Evolutionary conservation across 2,329 filamentous ascomycete genomes (phyloP).

Genomic region (Monilinia aucupariae): DNA sequence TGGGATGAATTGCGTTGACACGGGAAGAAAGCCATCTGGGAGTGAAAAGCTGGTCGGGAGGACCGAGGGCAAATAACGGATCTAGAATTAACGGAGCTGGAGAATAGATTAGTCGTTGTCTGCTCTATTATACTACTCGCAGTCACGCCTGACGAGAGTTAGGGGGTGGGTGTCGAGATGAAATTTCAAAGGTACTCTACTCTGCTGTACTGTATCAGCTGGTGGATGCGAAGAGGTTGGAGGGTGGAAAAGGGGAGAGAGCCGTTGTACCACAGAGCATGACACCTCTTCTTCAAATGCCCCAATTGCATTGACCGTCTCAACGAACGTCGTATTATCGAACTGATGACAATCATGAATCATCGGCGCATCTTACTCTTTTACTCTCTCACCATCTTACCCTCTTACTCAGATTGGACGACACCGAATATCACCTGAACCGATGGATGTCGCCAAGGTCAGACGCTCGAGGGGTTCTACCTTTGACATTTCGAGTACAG

Average conservation of each 20-base stretch:
- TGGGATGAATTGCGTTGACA: slow-evolving; percentile 1
- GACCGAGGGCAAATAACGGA: neutral
- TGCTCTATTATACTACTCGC: no score
- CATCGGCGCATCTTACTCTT: neutral
- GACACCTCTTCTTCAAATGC: no score
- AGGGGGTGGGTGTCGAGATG: no score
- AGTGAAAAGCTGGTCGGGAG: no score
- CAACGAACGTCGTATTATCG: neutral
- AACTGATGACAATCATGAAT: neutral
- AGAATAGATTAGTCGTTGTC: no score
- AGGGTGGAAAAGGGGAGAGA: no score
- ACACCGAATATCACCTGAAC: neutral
- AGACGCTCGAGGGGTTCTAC: neutral
- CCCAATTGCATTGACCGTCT: neutral
- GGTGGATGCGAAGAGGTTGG: no score
- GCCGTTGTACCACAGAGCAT: no score
- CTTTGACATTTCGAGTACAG: neutral
- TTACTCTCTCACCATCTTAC: neutral
- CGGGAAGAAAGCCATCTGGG: neutral
- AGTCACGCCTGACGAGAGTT: no score
- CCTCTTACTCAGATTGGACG: neutral
- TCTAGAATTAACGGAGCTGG: neutral
- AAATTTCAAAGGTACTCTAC: no score
- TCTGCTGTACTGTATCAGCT: no score
- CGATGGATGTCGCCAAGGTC: no score